Evolutionary conservation across 2,329 filamentous ascomycete genomes (phyloP).

Genomic region (Colletotrichum liriopes): DNA sequence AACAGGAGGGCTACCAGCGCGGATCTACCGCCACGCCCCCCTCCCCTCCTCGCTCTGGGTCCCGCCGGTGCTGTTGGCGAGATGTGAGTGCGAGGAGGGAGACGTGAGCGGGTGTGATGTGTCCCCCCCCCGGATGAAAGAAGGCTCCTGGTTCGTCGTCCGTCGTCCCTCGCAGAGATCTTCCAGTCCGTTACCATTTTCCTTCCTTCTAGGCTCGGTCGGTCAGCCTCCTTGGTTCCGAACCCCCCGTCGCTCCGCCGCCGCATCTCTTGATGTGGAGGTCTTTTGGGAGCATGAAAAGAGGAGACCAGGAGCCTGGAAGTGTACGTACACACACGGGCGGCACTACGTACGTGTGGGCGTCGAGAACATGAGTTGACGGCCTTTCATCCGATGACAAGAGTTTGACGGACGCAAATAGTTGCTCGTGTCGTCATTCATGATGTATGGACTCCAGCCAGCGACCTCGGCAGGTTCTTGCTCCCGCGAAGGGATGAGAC

Average conservation of each 20-base stretch:
- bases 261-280: background rate
- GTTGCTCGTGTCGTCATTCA: constrained; percentile 1
- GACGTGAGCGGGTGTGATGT: constrained; percentile 18
- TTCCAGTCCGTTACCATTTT: constrained; percentile 15
- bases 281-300: background rate
- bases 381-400: background rate
- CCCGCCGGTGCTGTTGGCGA: constrained; percentile 5
- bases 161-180: constrained; percentile 13
- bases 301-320: background rate
- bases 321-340: background rate
- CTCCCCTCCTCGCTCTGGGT: background rate
- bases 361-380: background rate
- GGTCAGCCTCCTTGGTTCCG: constrained; percentile 36
- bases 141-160: constrained; percentile 20
- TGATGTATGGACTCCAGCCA: background rate
- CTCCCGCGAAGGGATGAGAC: background rate
- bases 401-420: background rate
- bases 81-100: constrained; percentile 1
- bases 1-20: background rate
- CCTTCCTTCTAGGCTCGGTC: constrained; percentile 34
- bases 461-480: background rate
- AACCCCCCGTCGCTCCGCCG: constrained; percentile 13
- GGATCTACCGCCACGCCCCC: constrained; percentile 4
- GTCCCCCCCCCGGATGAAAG: background rate
- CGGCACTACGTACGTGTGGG: background rate